Evolutionary conservation across 441 rosid genomes (phyloP).

Genomic region (Erysimum cheiri): DNA sequence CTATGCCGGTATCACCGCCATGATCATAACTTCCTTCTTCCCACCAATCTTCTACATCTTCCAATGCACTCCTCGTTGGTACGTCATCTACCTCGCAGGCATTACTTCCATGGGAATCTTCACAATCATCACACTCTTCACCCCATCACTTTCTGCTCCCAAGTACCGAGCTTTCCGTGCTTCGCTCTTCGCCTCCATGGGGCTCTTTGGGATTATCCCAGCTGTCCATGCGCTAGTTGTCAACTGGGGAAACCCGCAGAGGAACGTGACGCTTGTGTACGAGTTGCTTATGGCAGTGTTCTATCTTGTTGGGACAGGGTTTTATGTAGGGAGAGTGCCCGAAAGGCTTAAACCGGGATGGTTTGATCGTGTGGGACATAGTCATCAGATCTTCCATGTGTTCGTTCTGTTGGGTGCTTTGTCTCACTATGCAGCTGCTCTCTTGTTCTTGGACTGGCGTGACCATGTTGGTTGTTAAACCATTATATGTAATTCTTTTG

Average conservation of each 20-base stretch:
- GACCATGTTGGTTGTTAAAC: constrained; percentile 56
- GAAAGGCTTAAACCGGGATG: constrained; percentile 79
- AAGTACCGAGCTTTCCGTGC: constrained; percentile 70
- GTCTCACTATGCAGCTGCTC: constrained; percentile 85
- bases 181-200: constrained; percentile 72
- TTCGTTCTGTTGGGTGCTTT: constrained; percentile 79
- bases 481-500: constrained; percentile 23
- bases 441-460: constrained; percentile 75
- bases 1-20: constrained; percentile 70
- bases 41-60: constrained; percentile 86
- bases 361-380: constrained; percentile 80
- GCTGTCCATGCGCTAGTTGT: constrained; percentile 64
- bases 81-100: constrained; percentile 67
- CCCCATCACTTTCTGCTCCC: constrained; percentile 62
- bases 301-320: constrained; percentile 70
- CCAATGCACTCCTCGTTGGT: constrained; percentile 79
- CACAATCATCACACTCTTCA: constrained; percentile 65
- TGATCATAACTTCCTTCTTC: constrained; percentile 90
- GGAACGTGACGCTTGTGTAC: constrained; percentile 59
- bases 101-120: constrained; percentile 73
- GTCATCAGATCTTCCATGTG: constrained; percentile 87
- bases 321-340: constrained; percentile 73
- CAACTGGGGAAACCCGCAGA: constrained; percentile 76
- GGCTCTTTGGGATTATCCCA: constrained; percentile 72
- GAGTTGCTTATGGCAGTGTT: constrained; percentile 79